phyloP scores from a whole-genome alignment of 2,329 filamentous ascomycete species.

The Emergomyces africanus region DNA sequence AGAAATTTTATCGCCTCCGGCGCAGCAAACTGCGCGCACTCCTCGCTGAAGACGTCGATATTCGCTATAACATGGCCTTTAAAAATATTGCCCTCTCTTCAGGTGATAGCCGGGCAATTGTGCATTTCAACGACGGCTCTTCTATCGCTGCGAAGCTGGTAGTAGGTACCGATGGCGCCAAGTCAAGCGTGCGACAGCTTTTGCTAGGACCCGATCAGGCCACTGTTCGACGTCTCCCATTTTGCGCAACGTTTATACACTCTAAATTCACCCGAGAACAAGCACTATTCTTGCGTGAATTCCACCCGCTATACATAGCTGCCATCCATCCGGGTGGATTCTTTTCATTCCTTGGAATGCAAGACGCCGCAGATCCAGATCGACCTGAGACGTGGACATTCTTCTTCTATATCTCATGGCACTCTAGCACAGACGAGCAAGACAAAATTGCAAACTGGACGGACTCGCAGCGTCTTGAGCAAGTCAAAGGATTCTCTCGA shows the following conservation, averaged over 20 bases:
- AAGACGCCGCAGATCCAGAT: conserved; percentile 14
- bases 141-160: conserved; percentile 24
- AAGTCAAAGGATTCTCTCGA: conserved; percentile 13
- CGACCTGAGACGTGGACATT: conserved; percentile 17
- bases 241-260: conserved; percentile 35
- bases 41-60: conserved; percentile 13
- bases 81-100: conserved; percentile 4
- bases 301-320: conserved; percentile 34
- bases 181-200: conserved; percentile 50
- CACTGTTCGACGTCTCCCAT: conserved; percentile 28
- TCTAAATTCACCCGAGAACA: conserved; percentile 30
- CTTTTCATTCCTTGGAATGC: conserved; percentile 34
- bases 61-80: background rate
- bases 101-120: background rate
- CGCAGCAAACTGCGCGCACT: conserved; percentile 14
- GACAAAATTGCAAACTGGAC: conserved; percentile 1
- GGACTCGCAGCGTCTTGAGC: conserved; percentile 12
- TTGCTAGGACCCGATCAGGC: conserved; percentile 27
- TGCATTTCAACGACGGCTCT: conserved; percentile 5
- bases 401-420: conserved; percentile 16
- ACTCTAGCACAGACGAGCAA: conserved; percentile 6
- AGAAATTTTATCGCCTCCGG: conserved; percentile 13
- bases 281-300: conserved; percentile 31
- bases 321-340: conserved; percentile 32
- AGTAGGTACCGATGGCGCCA: conserved; percentile 56